phyloP scores from a whole-genome alignment of 257 asterid species.

The Capsicum baccatum region DNA sequence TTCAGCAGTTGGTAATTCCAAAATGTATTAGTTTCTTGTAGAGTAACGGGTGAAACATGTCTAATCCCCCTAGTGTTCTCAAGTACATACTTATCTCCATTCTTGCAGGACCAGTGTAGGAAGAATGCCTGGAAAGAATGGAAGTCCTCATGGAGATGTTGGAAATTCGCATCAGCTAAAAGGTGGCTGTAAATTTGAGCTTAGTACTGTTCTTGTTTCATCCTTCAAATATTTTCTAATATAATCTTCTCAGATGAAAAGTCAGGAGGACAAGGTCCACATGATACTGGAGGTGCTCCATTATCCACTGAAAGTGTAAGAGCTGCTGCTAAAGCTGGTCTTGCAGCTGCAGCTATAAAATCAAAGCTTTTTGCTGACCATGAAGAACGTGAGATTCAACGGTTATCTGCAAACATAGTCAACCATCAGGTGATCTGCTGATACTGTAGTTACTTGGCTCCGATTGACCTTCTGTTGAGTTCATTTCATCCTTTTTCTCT shows the following conservation, averaged over 20 bases:
- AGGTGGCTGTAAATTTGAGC: slow-evolving; percentile 40
- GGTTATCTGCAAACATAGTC: slow-evolving; percentile 91
- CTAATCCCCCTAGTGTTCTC: not conserved
- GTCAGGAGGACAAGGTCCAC: slow-evolving; percentile 50
- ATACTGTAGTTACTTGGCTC: not conserved
- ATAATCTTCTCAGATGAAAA: slow-evolving; percentile 42
- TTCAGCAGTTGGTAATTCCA: slow-evolving; percentile 13
- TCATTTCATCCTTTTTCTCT: slow-evolving; percentile 24
- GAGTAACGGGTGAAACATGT: not conserved
- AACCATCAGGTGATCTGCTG: slow-evolving; percentile 76
- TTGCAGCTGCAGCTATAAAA: slow-evolving; percentile 89
- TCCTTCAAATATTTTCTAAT: slow-evolving; percentile 20
- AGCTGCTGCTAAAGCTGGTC: slow-evolving; percentile 92
- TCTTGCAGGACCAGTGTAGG: slow-evolving; percentile 37
- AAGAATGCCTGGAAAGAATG: slow-evolving; percentile 47
- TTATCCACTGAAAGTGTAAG: slow-evolving; percentile 69
- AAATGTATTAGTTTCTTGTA: not conserved
- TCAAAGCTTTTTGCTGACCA: slow-evolving; percentile 98
- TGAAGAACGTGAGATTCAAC: slow-evolving; percentile 98
- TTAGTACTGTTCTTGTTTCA: not conserved
- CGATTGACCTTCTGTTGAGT: not conserved
- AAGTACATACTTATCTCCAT: not conserved
- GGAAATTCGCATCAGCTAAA: slow-evolving; percentile 46
- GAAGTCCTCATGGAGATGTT: slow-evolving; percentile 52
- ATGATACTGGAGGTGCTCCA: slow-evolving; percentile 56